phyloP scores from a whole-genome alignment of 2,329 filamentous ascomycete genomes.

The Orbilia oligospora region DNA sequence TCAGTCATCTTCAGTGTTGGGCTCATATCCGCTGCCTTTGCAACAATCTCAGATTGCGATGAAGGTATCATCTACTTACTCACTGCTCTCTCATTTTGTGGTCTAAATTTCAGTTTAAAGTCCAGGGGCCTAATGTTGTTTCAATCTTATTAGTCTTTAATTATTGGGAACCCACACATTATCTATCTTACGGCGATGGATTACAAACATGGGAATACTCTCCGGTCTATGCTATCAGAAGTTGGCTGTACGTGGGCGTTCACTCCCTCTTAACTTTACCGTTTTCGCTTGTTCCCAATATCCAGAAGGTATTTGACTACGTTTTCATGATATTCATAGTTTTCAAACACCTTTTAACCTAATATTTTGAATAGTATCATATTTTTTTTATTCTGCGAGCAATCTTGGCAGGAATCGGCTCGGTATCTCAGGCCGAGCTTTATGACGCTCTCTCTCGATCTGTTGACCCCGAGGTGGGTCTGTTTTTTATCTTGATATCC shows the following conservation, averaged over 20 bases:
- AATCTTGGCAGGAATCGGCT: slow-evolving; percentile 80
- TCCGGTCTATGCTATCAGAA: slow-evolving; percentile 92
- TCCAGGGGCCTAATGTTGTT: background rate
- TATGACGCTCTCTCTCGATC: slow-evolving; percentile 82
- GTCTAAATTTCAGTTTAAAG: background rate
- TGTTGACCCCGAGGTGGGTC: slow-evolving; percentile 84
- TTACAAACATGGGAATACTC: slow-evolving; percentile 99
- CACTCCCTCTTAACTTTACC: slow-evolving; percentile 80
- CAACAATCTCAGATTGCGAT: slow-evolving; percentile 97
- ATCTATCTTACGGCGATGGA: slow-evolving; percentile 90
- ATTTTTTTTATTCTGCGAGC: slow-evolving; percentile 90
- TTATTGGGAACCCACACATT: slow-evolving; percentile 98
- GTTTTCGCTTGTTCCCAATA: slow-evolving; percentile 58
- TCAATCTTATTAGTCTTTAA: slow-evolving; percentile 78
- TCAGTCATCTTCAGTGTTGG: slow-evolving; percentile 69
- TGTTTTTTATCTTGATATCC: slow-evolving; percentile 84
- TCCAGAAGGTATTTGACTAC: slow-evolving; percentile 41
- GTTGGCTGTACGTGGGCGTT: slow-evolving; percentile 88
- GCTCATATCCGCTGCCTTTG: slow-evolving; percentile 81
- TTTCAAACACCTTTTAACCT: background rate
- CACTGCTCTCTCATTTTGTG: background rate
- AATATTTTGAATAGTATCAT: slow-evolving; percentile 58
- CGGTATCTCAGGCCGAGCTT: slow-evolving; percentile 84
- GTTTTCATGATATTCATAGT: background rate
- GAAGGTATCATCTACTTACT: slow-evolving; percentile 70